Percentiles rank a stretch among this genome's conserved stretches.
These are phyloP conservation scores for Phyllosticta ampelicida DNA, from an alignment of 2,329 filamentous ascomycete genomes.

Conservation along the genomic window DNA sequence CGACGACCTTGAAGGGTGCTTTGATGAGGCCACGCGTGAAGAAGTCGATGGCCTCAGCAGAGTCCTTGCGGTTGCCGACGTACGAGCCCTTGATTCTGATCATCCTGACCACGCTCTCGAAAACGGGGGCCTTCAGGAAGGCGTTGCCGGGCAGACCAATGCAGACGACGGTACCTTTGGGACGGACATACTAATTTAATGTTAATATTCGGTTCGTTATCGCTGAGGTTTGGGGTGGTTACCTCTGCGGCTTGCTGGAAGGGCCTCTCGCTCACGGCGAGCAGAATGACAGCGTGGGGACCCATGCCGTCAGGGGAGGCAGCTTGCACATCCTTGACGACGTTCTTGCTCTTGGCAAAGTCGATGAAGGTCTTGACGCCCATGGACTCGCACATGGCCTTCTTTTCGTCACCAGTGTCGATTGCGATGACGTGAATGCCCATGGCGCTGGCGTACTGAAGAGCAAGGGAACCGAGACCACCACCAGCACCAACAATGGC, in stretches of 20 bases:
- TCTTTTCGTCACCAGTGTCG: constrained; percentile 74
- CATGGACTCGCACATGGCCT: constrained; percentile 51
- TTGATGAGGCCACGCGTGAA: constrained; percentile 75
- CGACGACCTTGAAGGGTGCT: constrained; percentile 74
- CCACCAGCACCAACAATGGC: constrained; percentile 82
- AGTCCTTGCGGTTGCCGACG: constrained; percentile 85
- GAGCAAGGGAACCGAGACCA: constrained; percentile 66
- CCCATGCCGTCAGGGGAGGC: constrained; percentile 71
- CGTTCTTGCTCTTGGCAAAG: constrained; percentile 63
- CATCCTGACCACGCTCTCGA: constrained; percentile 82
- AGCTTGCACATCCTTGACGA: constrained; percentile 75
- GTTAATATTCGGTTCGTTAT: neutral
- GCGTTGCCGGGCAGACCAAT: constrained; percentile 80
- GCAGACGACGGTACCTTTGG: constrained; percentile 72
- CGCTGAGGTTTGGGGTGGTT: neutral
- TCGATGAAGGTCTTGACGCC: constrained; percentile 69
- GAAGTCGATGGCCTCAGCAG: constrained; percentile 83
- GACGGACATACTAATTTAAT: constrained; percentile 55
- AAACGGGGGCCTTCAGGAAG: constrained; percentile 72
- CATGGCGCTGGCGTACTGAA: constrained; percentile 89
- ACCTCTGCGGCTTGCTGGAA: constrained; percentile 80
- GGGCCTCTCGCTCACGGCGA: constrained; percentile 80
- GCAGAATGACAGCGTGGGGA: constrained; percentile 75
- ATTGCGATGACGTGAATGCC: constrained; percentile 73
- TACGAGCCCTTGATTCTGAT: constrained; percentile 87